A percentile compares a stretch with the other conserved stretches of the same genome.
These are phyloP conservation scores for Astragalus membranaceus DNA, from an alignment of 306 rosid genomes.

Conservation along the genomic window DNA sequence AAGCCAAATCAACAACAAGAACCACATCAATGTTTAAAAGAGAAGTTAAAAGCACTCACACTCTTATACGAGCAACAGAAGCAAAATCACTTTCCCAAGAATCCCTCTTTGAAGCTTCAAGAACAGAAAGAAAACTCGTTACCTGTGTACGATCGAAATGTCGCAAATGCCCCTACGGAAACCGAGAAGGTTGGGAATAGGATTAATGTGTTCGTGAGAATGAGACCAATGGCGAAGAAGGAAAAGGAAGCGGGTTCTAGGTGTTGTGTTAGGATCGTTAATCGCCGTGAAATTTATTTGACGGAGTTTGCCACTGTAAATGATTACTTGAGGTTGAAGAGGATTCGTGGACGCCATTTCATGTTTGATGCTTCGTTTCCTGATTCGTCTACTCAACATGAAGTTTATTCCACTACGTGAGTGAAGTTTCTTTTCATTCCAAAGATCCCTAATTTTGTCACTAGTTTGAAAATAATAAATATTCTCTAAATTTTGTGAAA, in stretches of 20 bases:
- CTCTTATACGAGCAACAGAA: conserved; percentile 63
- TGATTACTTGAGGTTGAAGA: conserved; percentile 77
- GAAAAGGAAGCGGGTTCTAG: conserved; percentile 70
- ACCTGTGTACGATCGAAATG: conserved; percentile 22
- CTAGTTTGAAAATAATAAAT: too few relatives aligned
- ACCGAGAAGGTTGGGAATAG: conserved; percentile 38
- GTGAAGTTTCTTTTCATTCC: conserved; percentile 19
- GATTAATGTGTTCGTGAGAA: conserved; percentile 80
- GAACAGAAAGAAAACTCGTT: conserved; percentile 41
- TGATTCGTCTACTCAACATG: conserved; percentile 57
- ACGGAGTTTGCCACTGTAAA: conserved; percentile 62
- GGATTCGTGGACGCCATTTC: conserved; percentile 69
- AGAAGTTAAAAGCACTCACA: conserved; percentile 69
- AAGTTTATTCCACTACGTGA: conserved; percentile 82
- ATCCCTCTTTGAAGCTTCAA: conserved; percentile 17
- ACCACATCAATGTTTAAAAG: conserved; percentile 67
- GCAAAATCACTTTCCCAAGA: conserved; percentile 52
- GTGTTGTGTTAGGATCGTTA: conserved; percentile 58
- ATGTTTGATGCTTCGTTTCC: conserved; percentile 77
- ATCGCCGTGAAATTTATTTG: conserved; percentile 63
- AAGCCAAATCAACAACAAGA: conserved; percentile 12
- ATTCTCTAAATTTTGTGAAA: too few relatives aligned
- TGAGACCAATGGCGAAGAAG: conserved; percentile 73
- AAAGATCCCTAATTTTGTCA: neutral
- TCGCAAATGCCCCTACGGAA: neutral